Percentiles rank a stretch among this genome's conserved stretches.
Conservation (phyloP, 768 basidiomycete species). For the Hygrocybe coccinea region DNA sequence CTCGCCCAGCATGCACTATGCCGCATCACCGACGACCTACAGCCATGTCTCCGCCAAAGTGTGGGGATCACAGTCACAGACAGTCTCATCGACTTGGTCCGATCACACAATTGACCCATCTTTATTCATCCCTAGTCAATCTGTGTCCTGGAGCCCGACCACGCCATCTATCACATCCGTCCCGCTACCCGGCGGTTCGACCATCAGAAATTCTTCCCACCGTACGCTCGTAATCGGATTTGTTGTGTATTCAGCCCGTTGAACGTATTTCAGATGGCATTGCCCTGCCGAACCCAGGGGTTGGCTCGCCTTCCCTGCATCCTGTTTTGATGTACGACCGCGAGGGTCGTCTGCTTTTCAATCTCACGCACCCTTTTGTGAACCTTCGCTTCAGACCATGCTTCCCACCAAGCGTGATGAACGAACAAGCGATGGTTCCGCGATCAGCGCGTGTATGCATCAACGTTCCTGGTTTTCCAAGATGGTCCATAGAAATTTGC, state of each 20-base stretch:
- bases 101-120: neutral
- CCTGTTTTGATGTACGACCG: constrained; percentile 16
- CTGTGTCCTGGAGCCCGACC: neutral
- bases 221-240: neutral
- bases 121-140: neutral
- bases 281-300: neutral
- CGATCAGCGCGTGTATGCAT: constrained; percentile 1
- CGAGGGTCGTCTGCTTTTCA: constrained; percentile 14
- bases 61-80: neutral
- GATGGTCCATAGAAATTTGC: constrained; percentile 6
- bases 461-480: constrained; percentile 9
- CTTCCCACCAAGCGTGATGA: constrained; percentile 6
- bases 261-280: neutral
- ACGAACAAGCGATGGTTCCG: constrained; percentile 11
- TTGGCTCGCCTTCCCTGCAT: constrained; percentile 8
- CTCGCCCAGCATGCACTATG: neutral
- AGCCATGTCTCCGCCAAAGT: neutral
- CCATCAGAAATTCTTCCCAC: neutral
- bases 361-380: constrained; percentile 12
- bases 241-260: too few relatives aligned
- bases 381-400: constrained; percentile 11
- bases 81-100: constrained; percentile 1
- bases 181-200: neutral
- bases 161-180: neutral
- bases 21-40: neutral